Conservation (phyloP, 139 green algal species). For the Chlorella sp. region DNA sequence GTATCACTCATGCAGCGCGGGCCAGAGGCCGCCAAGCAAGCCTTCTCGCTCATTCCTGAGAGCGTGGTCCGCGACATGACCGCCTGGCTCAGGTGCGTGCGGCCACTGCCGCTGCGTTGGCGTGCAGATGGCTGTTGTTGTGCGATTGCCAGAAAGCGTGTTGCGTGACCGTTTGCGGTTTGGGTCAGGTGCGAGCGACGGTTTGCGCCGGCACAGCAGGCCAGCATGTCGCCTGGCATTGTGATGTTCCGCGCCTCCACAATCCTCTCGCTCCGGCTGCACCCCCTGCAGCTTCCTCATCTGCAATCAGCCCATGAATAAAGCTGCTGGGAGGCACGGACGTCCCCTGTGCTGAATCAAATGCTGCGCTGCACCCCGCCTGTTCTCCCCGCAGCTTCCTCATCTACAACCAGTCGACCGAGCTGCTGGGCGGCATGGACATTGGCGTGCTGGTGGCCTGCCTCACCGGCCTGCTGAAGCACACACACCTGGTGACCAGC, state of each 20-base stretch:
- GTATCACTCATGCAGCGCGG: constrained; percentile 36
- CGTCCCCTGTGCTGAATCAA: no score
- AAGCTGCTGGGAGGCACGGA: constrained; percentile 50
- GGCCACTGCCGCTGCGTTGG: no score
- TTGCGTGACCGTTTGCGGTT: background rate
- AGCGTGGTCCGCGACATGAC: constrained; percentile 58
- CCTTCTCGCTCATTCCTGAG: constrained; percentile 56
- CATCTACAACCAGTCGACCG: constrained; percentile 37
- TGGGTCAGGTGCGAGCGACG: no score
- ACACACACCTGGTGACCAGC: constrained; percentile 50
- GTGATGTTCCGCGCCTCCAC: background rate
- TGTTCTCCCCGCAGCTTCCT: constrained; percentile 38
- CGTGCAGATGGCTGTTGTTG: no score
- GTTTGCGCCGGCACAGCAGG: no score
- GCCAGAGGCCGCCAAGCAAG: background rate
- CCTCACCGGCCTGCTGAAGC: constrained; percentile 61
- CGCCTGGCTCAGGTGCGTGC: constrained; percentile 51
- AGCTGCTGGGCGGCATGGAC: constrained; percentile 49
- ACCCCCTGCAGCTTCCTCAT: constrained; percentile 51
- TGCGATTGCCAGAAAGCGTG: background rate
- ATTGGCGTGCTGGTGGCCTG: constrained; percentile 49
- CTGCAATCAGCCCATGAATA: background rate
- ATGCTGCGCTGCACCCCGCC: no score
- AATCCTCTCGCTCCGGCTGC: background rate
- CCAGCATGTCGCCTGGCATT: no score